Conservation (phyloP, 1,284 basidiomycete genomes). For the Moniliophthora roreri region DNA sequence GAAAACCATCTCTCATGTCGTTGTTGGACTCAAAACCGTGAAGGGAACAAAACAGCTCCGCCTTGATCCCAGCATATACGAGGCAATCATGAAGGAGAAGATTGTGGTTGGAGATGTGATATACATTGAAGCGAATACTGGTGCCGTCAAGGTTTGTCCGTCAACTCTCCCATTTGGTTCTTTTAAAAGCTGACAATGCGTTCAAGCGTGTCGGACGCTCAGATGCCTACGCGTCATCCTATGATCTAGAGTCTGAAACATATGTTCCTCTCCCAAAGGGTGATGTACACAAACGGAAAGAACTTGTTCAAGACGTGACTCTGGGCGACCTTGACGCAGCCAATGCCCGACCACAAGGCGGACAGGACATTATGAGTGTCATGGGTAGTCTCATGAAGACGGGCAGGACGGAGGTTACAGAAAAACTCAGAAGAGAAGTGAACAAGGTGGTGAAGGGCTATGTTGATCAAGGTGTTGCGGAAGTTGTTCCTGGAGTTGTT, state of each 20-base stretch:
- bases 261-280: conserved; percentile 98
- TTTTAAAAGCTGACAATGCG: conserved; percentile 4
- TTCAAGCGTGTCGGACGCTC: conserved; percentile 89
- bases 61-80: conserved; percentile 94
- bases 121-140: conserved; percentile 93
- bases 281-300: conserved; percentile 97
- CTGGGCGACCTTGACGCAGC: conserved; percentile 96
- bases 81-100: conserved; percentile 96
- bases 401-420: conserved; percentile 94
- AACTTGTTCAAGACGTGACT: conserved; percentile 97
- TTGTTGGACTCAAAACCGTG: conserved; percentile 96
- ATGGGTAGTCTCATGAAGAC: conserved; percentile 97
- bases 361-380: conserved; percentile 99
- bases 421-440: conserved; percentile 93
- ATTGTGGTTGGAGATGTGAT: conserved; percentile 97
- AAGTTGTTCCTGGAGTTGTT: conserved; percentile 95
- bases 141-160: conserved; percentile 84
- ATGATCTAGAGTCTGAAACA: conserved; percentile 97
- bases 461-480: conserved; percentile 97
- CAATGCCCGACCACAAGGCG: conserved; percentile 92
- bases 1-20: conserved; percentile 96
- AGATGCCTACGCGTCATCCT: conserved; percentile 98
- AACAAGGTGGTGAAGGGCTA: conserved; percentile 99
- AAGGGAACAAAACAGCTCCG: conserved; percentile 98
- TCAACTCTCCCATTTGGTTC: background rate